Evolutionary conservation across 495 filamentous ascomycete species (phyloP).

Genomic region (Friedmanniomyces endolithicus): DNA sequence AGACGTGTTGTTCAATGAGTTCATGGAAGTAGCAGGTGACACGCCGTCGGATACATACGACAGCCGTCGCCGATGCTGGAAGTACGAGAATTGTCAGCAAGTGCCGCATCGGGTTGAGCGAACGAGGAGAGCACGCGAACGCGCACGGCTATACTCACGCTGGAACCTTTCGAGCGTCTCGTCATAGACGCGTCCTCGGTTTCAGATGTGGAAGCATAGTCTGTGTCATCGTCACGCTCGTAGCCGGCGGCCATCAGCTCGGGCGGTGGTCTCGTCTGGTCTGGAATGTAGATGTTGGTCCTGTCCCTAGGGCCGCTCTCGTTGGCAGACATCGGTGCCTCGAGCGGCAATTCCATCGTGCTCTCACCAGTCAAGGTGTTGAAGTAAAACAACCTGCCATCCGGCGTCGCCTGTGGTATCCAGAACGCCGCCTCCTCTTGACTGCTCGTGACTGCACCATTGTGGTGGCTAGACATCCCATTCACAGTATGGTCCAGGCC

Average conservation of each 20-base stretch:
- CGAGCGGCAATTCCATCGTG: conserved; percentile 84
- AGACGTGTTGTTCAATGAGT: conserved; percentile 58
- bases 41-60: conserved; percentile 58
- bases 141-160: conserved; percentile 33
- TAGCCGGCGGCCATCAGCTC: conserved; percentile 83
- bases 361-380: conserved; percentile 90
- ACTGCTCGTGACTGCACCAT: conserved; percentile 48
- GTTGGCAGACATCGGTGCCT: conserved; percentile 67
- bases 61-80: conserved; percentile 43
- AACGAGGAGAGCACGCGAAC: background rate
- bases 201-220: conserved; percentile 84
- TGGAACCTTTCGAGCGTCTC: conserved; percentile 45
- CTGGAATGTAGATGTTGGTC: conserved; percentile 74
- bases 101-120: background rate
- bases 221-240: conserved; percentile 43
- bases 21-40: conserved; percentile 84
- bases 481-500: conserved; percentile 50
- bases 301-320: conserved; percentile 81
- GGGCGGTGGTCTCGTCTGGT: conserved; percentile 81
- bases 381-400: conserved; percentile 93
- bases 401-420: conserved; percentile 94
- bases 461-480: conserved; percentile 39
- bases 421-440: conserved; percentile 90
- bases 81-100: background rate
- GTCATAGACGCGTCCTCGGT: conserved; percentile 57